phyloP scores from a whole-genome alignment of 768 basidiomycete species.

The Calocybe indica region DNA sequence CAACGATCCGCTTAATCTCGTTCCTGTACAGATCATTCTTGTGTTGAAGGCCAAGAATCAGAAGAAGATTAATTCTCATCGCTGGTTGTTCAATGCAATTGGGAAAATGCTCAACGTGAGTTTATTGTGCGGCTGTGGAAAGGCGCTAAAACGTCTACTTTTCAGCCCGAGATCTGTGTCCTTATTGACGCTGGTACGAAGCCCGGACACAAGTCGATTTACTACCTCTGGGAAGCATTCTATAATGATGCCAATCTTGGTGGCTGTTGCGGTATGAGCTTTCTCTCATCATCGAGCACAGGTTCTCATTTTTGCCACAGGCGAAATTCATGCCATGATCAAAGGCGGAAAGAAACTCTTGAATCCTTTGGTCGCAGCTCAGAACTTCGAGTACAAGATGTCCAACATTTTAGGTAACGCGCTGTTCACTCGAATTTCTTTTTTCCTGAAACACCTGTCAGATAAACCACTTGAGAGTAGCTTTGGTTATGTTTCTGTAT shows the following conservation, averaged over 20 bases:
- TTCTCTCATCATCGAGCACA: not conserved
- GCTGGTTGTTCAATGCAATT: constrained; percentile 95
- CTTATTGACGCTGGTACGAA: constrained; percentile 95
- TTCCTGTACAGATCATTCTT: constrained; percentile 89
- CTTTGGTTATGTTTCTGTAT: constrained; percentile 92
- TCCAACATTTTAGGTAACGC: constrained; percentile 82
- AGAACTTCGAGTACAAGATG: constrained; percentile 99
- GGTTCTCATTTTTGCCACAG: constrained; percentile 11
- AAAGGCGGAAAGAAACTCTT: constrained; percentile 87
- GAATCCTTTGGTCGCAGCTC: constrained; percentile 90
- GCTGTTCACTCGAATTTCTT: not conserved
- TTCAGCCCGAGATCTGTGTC: constrained; percentile 84
- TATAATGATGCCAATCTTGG: constrained; percentile 75
- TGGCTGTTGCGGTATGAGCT: constrained; percentile 68
- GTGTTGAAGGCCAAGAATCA: constrained; percentile 91
- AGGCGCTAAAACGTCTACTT: not conserved
- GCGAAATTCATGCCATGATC: constrained; percentile 95
- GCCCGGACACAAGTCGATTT: constrained; percentile 93
- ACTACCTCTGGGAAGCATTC: constrained; percentile 91
- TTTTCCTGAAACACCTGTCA: constrained; percentile 14
- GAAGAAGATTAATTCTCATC: constrained; percentile 94
- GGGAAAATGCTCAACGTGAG: constrained; percentile 71
- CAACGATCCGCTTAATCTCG: constrained; percentile 87
- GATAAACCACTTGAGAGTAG: constrained; percentile 94
- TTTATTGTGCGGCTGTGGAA: constrained; percentile 6